Conservation (phyloP, 176 grass and related monocot species). For the Dactylis glomerata region DNA sequence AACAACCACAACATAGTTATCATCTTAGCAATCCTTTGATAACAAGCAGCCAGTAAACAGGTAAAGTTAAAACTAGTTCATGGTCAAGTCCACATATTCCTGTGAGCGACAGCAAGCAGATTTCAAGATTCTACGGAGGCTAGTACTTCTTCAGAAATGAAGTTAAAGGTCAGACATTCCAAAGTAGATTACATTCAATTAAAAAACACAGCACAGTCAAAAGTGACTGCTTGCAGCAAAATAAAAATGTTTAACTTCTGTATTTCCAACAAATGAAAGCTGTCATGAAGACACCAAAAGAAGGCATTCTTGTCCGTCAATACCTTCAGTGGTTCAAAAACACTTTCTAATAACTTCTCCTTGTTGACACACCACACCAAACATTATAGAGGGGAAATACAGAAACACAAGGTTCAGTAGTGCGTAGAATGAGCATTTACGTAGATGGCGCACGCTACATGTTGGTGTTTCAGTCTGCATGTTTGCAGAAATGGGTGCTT, state of each 20-base stretch:
- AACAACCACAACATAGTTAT: conserved; percentile 35
- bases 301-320: neutral
- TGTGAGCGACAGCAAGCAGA: conserved; percentile 42
- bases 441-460: neutral
- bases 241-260: neutral
- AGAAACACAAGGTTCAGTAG: neutral
- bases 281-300: neutral
- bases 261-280: neutral
- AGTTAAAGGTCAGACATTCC: neutral
- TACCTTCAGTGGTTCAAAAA: neutral
- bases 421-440: neutral
- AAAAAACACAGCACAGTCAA: neutral
- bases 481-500: neutral
- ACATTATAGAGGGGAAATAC: neutral
- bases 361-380: neutral
- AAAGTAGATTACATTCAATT: neutral
- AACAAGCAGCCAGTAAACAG: conserved; percentile 25
- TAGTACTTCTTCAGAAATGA: neutral
- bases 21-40: conserved; percentile 44
- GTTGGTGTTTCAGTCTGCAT: neutral
- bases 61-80: conserved; percentile 31
- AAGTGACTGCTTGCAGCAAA: neutral
- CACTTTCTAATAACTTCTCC: neutral
- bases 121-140: neutral
- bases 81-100: conserved; percentile 8